Percentiles rank a stretch among this genome's conserved stretches.
These are phyloP conservation scores for Rhamnella rubrinervis DNA, from an alignment of 331 rosid species.

Conservation along the genomic window DNA sequence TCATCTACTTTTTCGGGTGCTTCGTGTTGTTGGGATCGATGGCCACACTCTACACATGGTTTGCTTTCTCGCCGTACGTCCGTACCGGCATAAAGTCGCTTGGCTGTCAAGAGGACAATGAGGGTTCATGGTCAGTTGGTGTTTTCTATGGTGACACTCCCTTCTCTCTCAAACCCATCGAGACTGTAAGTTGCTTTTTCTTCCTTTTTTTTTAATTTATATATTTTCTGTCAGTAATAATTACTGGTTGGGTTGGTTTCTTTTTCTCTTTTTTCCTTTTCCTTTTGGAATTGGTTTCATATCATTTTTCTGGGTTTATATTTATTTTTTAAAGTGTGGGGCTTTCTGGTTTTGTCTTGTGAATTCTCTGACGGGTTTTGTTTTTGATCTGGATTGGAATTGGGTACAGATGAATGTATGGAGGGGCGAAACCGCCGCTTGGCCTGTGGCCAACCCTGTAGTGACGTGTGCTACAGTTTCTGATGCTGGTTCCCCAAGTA, in stretches of 20 bases:
- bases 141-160: constrained; percentile 88
- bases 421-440: constrained; percentile 67
- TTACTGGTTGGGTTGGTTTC: neutral
- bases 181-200: constrained; percentile 48
- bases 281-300: neutral
- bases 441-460: constrained; percentile 99
- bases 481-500: constrained; percentile 86
- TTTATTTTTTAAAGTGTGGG: neutral
- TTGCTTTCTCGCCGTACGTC: constrained; percentile 65
- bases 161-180: constrained; percentile 83
- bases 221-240: neutral
- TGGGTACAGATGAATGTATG: constrained; percentile 61
- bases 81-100: constrained; percentile 37
- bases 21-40: constrained; percentile 76
- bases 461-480: constrained; percentile 90
- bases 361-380: constrained; percentile 6
- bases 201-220: neutral
- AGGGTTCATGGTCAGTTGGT: constrained; percentile 99
- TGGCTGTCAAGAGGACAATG: constrained; percentile 91
- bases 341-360: constrained; percentile 15
- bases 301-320: neutral
- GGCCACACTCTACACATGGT: constrained; percentile 76
- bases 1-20: constrained; percentile 70
- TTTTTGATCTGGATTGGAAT: constrained; percentile 9
- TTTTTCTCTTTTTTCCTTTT: neutral